Percentiles rank a stretch among this genome's conserved stretches.
phyloP scores from a whole-genome alignment of 176 grass and related monocot species.

The Oryza officinalis region DNA sequence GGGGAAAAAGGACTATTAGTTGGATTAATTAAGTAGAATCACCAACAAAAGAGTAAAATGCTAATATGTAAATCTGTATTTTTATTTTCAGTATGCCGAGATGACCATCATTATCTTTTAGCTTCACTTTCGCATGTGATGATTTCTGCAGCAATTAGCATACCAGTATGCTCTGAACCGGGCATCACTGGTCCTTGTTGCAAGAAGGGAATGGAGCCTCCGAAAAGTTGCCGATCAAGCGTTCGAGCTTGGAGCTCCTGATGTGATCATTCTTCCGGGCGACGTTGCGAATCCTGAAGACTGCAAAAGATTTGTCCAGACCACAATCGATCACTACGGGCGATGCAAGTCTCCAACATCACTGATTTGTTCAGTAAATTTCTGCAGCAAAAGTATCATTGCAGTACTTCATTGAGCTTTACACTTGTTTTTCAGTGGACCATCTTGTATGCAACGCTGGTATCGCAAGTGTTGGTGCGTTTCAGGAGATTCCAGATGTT shows the following conservation, averaged over 20 bases:
- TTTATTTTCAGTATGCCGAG: neutral
- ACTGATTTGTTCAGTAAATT: neutral
- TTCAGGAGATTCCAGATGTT: conserved; percentile 63
- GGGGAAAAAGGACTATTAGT: neutral
- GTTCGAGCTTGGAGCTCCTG: conserved; percentile 41
- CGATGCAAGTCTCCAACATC: conserved; percentile 27
- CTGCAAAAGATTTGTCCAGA: conserved; percentile 46
- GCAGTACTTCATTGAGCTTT: neutral
- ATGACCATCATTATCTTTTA: neutral
- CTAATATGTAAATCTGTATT: neutral
- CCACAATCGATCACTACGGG: conserved; percentile 44
- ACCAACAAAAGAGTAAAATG: neutral
- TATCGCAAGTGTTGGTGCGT: conserved; percentile 40
- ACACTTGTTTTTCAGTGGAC: conserved; percentile 49
- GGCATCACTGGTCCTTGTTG: conserved; percentile 56
- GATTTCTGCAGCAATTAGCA: conserved; percentile 46
- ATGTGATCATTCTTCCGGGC: conserved; percentile 47
- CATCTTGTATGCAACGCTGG: conserved; percentile 72
- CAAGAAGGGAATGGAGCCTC: conserved; percentile 59
- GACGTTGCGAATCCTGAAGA: conserved; percentile 49
- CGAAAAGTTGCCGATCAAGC: conserved; percentile 46
- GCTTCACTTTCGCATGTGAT: neutral
- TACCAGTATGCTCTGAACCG: conserved; percentile 68
- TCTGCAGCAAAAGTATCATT: neutral
- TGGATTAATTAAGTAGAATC: neutral